Conservation (phyloP, 306 rosid genomes). For the Gynostemma pentaphyllum region DNA sequence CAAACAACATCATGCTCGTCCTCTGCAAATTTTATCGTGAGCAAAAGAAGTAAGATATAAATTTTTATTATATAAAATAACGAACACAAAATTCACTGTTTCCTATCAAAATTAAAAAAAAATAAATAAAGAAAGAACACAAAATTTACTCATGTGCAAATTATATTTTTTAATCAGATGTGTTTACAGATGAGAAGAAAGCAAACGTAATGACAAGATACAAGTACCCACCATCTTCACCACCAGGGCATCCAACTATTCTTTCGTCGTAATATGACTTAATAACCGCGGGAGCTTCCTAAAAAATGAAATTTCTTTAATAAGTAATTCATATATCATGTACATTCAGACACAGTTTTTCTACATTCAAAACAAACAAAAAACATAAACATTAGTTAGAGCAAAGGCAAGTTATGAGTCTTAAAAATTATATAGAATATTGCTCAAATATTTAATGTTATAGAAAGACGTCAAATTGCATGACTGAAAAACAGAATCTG, state of each 20-base stretch:
- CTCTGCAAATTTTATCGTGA: constrained; percentile 41
- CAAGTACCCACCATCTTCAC: constrained; percentile 69
- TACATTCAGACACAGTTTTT: neutral
- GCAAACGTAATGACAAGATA: constrained; percentile 6
- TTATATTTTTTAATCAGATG: neutral
- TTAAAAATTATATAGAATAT: no score
- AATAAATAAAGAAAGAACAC: neutral
- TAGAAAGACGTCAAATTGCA: no score
- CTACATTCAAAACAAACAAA: no score
- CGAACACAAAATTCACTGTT: neutral
- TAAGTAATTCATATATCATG: neutral
- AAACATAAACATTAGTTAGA: neutral
- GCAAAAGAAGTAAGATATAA: neutral
- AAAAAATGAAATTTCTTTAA: constrained; percentile 10
- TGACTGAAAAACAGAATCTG: neutral
- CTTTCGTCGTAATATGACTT: constrained; percentile 73
- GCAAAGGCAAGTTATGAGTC: neutral
- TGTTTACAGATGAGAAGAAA: neutral
- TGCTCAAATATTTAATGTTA: no score
- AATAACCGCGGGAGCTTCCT: constrained; percentile 84
- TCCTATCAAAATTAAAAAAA: no score
- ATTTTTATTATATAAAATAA: neutral
- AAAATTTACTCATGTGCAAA: neutral
- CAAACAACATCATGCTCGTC: constrained; percentile 98
- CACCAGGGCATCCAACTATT: constrained; percentile 96